Conservation (phyloP, 306 rosid genomes). For the Vicia faba region DNA sequence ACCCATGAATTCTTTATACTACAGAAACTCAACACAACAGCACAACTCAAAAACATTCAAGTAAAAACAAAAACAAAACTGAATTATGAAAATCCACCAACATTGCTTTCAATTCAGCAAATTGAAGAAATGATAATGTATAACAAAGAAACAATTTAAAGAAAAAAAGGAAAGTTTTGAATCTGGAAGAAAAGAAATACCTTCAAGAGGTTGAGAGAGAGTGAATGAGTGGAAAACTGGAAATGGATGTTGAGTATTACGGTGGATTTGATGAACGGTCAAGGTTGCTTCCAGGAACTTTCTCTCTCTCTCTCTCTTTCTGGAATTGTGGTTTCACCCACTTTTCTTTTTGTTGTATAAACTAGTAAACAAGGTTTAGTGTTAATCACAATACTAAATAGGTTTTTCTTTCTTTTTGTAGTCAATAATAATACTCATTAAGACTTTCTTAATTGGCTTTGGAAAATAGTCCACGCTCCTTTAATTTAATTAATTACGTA, state of each 20-base stretch:
- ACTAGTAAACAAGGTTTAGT: background rate
- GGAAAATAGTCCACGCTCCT: too few species aligned
- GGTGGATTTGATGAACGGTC: conserved; percentile 24
- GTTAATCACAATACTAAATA: too few species aligned
- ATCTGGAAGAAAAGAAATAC: conserved; percentile 15
- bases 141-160: background rate
- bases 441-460: too few species aligned
- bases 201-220: conserved; percentile 22
- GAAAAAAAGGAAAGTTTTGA: background rate
- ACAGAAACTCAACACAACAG: conserved; percentile 44
- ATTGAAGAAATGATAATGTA: background rate
- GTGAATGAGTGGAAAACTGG: conserved; percentile 17
- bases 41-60: conserved; percentile 33
- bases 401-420: too few species aligned
- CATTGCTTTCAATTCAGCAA: conserved; percentile 9
- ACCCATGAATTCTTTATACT: conserved; percentile 68
- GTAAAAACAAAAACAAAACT: conserved; percentile 15
- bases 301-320: conserved; percentile 14
- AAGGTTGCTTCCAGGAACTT: conserved; percentile 48
- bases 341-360: background rate
- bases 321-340: conserved; percentile 2
- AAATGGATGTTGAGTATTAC: too few species aligned
- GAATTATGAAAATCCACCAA: conserved; percentile 5
- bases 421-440: too few species aligned
- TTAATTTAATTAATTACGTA: too few species aligned